Base-by-base conservation (phyloP, 352 stramenopile genomes). In the Globisporangium paroecandrum region DNA sequence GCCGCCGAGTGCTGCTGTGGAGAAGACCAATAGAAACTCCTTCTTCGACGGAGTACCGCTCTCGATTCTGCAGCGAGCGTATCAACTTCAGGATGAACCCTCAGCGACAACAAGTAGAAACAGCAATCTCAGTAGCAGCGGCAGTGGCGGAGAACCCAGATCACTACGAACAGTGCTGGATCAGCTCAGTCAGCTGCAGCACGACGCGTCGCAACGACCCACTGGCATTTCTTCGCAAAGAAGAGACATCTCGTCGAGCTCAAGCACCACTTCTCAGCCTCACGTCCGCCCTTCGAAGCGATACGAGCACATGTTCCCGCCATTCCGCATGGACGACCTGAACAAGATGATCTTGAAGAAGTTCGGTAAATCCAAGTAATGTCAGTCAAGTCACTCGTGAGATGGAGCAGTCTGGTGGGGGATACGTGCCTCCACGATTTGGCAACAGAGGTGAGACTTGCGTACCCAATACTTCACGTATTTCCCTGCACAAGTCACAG, bases 221-320 rank as follows among this genome's bases (percentile, higher is more conserved):
- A 61, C 56, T 29, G 15, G 2, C 20, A 61, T 47, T 34, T 47
- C 32, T 18, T 47, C 29, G 9, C 56, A 32, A 43, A 61, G 29
- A 15, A 46, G 56, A 61, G n/a, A 27, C 20, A 61, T 29, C 32
- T 22, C 56, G 32, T 7, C 32, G 10, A 61, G n/a, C 10, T 3
- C 56, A 29, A 46, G 20, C 32, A 22, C 8, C 12, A 20, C 10
- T 25, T n/a, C 6, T 47, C 18, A 22, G 18, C 4, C 18, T 22
- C n/a, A 47, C 0, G 29, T 29, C 24, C 77, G 73, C 24, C 63
- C 53, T 58, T 87, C 77, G 70, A 84, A 82, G 58, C 70, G 64
- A 15, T 83, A 80, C 51, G 77, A 81, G 34, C 70, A 69, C 29
- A 69, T 87, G 18, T 81, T 83, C 47, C 78, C 78, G 18, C 66